phyloP scores from a whole-genome alignment of 495 filamentous ascomycete genomes.

The Talaromyces ruber region DNA sequence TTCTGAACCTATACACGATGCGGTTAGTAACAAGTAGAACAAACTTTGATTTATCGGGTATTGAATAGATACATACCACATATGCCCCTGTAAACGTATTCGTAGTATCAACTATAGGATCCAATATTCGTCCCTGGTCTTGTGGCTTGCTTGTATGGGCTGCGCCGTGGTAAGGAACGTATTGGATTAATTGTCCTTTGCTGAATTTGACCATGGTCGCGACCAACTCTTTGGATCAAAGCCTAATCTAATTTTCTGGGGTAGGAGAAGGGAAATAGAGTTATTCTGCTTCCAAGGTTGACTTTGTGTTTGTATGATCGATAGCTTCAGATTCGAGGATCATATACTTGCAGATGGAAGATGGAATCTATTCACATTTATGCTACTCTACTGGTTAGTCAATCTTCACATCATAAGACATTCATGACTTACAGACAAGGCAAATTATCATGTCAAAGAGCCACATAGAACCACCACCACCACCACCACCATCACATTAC shows the following conservation, averaged over 20 bases:
- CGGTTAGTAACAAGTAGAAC: background rate
- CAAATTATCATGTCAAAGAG: background rate
- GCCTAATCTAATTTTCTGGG: background rate
- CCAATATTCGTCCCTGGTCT: conserved; percentile 1
- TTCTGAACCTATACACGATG: background rate
- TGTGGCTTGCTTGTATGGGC: background rate
- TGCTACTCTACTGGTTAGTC: background rate
- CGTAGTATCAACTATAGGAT: conserved; percentile 5
- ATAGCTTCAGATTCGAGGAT: background rate
- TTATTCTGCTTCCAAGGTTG: background rate
- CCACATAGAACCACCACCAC: background rate
- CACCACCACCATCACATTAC: background rate
- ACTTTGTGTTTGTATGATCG: background rate
- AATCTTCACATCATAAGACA: background rate
- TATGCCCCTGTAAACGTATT: conserved; percentile 6
- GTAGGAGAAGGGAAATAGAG: no score
- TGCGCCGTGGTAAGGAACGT: background rate
- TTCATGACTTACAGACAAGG: background rate
- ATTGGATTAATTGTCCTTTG: conserved; percentile 4
- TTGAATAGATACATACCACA: background rate
- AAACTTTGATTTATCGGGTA: no score
- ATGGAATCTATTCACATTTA: background rate
- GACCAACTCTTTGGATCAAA: background rate
- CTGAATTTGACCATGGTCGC: conserved; percentile 2
- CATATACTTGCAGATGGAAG: background rate